Evolutionary conservation across 1,284 basidiomycete species (phyloP).

Genomic region (Tylopilus sp.): DNA sequence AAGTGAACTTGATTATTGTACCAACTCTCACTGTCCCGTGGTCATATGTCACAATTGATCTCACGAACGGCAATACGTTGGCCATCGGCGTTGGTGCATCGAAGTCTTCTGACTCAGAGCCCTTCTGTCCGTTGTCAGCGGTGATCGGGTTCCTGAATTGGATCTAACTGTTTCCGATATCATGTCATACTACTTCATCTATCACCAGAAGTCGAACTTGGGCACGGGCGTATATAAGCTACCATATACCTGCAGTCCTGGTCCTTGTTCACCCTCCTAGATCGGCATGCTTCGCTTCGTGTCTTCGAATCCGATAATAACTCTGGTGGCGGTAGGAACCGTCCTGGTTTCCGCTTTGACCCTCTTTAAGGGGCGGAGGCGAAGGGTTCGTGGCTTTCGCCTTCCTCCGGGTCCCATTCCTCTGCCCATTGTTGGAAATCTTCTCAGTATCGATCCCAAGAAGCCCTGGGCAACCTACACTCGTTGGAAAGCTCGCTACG

Average conservation of each 20-base stretch:
- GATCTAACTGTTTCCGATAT: neutral
- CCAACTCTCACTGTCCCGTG: neutral
- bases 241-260: neutral
- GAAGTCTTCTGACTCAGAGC: neutral
- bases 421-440: conserved; percentile 35
- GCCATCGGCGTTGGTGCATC: neutral
- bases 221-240: neutral
- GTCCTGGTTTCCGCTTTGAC: conserved; percentile 7
- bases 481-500: conserved; percentile 31
- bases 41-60: neutral
- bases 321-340: conserved; percentile 6
- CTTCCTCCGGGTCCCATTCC: conserved; percentile 36
- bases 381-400: conserved; percentile 4
- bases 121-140: neutral
- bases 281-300: neutral
- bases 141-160: neutral
- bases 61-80: neutral
- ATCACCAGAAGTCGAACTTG: neutral
- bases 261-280: neutral
- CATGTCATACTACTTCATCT: neutral
- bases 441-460: conserved; percentile 30
- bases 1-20: neutral
- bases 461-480: conserved; percentile 35
- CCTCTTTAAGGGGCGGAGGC: conserved; percentile 15
- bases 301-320: conserved; percentile 5